These are phyloP conservation scores for Apiospora malaysiana DNA, from an alignment of 2,329 filamentous ascomycete genomes.

Conservation along the genomic window DNA sequence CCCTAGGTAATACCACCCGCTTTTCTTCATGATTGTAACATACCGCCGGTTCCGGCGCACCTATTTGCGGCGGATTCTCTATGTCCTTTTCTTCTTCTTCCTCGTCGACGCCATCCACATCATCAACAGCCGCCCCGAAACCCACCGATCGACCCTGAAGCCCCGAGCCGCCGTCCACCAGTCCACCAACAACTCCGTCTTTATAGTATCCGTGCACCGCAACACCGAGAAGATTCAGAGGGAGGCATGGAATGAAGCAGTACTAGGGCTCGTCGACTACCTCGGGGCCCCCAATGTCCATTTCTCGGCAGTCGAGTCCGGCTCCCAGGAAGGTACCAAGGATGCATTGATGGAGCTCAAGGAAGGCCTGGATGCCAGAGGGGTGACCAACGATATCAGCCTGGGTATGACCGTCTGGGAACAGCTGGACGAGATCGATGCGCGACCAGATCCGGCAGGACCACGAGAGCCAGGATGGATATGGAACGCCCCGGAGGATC, in stretches of 20 bases:
- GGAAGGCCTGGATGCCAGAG: conserved; percentile 52
- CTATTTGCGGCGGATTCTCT: conserved; percentile 41
- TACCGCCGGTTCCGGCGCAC: conserved; percentile 43
- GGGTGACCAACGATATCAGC: conserved; percentile 59
- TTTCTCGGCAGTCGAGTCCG: conserved; percentile 70
- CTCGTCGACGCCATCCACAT: conserved; percentile 42
- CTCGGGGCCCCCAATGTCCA: conserved; percentile 68
- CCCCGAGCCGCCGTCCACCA: conserved; percentile 28
- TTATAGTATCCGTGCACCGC: conserved; percentile 71
- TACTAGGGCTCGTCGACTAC: conserved; percentile 60
- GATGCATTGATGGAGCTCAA: conserved; percentile 64
- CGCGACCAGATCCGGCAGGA: conserved; percentile 40
- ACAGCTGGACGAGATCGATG: conserved; percentile 61
- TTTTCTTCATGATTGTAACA: conserved; percentile 41
- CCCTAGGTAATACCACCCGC: background rate
- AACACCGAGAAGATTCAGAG: conserved; percentile 67
- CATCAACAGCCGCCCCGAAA: conserved; percentile 38
- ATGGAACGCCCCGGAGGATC: conserved; percentile 52
- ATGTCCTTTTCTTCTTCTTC: conserved; percentile 40
- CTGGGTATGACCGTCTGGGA: conserved; percentile 60
- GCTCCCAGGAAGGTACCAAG: conserved; percentile 72
- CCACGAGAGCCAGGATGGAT: conserved; percentile 65
- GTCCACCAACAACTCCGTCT: conserved; percentile 52
- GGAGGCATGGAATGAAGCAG: conserved; percentile 63
- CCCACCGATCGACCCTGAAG: conserved; percentile 35